phyloP scores from a whole-genome alignment of 345 rosid species.

The Conringia planisiliqua region DNA sequence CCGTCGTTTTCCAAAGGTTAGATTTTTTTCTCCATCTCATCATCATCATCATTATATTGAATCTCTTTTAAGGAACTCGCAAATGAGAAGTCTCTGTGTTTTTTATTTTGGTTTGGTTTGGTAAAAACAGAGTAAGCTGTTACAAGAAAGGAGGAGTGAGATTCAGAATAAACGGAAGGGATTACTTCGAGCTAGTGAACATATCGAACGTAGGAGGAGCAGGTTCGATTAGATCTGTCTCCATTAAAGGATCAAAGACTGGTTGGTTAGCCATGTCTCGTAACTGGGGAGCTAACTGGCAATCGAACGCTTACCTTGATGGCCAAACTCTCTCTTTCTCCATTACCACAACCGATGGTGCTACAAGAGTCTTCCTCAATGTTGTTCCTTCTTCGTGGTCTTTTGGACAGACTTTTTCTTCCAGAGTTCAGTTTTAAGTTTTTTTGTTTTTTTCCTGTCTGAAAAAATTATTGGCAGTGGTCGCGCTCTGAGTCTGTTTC shows the following conservation, averaged over 20 bases:
- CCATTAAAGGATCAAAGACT: slow-evolving; percentile 71
- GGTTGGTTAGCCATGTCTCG: slow-evolving; percentile 83
- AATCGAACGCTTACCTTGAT: slow-evolving; percentile 74
- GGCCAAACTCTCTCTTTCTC: slow-evolving; percentile 78
- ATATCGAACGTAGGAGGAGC: slow-evolving; percentile 72
- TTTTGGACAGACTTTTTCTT: slow-evolving; percentile 63
- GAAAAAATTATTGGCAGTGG: slow-evolving; percentile 25
- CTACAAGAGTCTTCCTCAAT: slow-evolving; percentile 40
- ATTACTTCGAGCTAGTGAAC: slow-evolving; percentile 79
- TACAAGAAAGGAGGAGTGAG: slow-evolving; percentile 80
- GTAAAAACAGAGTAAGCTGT: slow-evolving; percentile 71
- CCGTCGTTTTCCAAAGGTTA: slow-evolving; percentile 76
- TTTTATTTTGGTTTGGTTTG: not conserved
- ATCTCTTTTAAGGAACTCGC: too few relatives aligned
- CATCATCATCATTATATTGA: too few relatives aligned
- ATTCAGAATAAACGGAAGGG: slow-evolving; percentile 75
- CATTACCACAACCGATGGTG: slow-evolving; percentile 71
- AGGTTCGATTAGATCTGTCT: slow-evolving; percentile 65
- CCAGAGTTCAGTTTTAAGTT: slow-evolving; percentile 43
- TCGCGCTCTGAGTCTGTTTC: slow-evolving; percentile 37
- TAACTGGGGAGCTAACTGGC: slow-evolving; percentile 98
- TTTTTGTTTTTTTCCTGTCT: not conserved
- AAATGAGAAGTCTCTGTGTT: not conserved
- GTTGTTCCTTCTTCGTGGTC: slow-evolving; percentile 66
- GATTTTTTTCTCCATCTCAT: too few relatives aligned